Evolutionary conservation across 352 stramenopile genomes (phyloP).

Genomic region (Plasmopara viticola): DNA sequence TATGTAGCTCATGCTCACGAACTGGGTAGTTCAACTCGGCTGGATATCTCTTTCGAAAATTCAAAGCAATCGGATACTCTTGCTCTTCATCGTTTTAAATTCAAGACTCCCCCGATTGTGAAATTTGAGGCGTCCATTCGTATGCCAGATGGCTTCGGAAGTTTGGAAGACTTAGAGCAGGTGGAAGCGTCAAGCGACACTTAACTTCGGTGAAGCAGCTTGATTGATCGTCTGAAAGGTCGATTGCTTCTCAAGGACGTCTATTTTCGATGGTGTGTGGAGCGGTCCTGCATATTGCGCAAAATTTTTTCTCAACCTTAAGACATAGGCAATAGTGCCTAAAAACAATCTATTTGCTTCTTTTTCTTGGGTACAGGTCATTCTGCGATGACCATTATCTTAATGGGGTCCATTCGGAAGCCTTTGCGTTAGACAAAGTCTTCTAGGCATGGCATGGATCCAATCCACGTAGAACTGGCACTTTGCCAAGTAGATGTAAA

Average conservation of each 20-base stretch:
- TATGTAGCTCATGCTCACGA: constrained; percentile 1
- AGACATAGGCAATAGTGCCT: constrained; percentile 1
- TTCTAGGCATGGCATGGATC: background rate
- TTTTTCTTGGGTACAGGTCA: too few species aligned
- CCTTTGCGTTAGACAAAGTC: background rate
- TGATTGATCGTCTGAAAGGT: background rate
- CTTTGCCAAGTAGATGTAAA: background rate
- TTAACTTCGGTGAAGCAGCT: background rate
- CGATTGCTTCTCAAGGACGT: background rate
- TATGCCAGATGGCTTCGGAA: background rate
- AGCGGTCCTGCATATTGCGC: background rate
- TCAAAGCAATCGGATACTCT: too few species aligned
- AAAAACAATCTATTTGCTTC: background rate
- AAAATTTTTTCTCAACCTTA: background rate
- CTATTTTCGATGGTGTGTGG: background rate
- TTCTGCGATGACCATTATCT: too few species aligned
- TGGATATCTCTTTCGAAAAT: constrained; percentile 10
- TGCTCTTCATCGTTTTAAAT: background rate
- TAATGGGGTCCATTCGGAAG: background rate
- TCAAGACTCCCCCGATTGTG: background rate
- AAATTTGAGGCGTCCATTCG: constrained; percentile 2
- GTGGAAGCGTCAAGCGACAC: background rate
- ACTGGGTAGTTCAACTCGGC: constrained; percentile 10
- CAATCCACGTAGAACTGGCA: background rate
- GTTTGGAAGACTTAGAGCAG: background rate